A percentile compares a stretch with the other conserved stretches of the same genome.
These are phyloP conservation scores for Ascobolus immersus DNA, from an alignment of 495 filamentous ascomycete species.

Conservation along the genomic window DNA sequence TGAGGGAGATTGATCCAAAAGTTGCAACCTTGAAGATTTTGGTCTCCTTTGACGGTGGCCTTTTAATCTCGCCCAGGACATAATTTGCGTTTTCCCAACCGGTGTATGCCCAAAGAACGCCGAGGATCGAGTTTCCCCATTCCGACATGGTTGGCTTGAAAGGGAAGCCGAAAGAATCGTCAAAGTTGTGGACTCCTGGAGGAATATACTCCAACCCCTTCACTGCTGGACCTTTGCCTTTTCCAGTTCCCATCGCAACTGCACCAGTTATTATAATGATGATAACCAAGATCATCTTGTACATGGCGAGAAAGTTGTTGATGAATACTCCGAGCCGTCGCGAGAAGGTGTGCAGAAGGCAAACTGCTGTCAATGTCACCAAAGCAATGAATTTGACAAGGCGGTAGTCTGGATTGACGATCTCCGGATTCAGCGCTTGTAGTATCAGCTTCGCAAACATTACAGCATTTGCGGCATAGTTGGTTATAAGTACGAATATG, in stretches of 20 bases:
- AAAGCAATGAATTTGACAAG: constrained; percentile 13
- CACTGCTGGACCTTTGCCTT: constrained; percentile 5
- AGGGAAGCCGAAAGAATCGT: constrained; percentile 3
- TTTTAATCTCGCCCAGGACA: constrained; percentile 9
- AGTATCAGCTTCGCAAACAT: constrained; percentile 12
- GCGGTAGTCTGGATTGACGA: constrained; percentile 10
- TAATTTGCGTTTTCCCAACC: constrained; percentile 16
- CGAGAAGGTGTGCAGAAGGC: constrained; percentile 12
- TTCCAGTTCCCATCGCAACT: constrained; percentile 9
- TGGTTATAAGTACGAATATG: constrained; percentile 10
- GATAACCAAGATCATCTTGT: constrained; percentile 8
- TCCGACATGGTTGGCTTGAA: constrained; percentile 4
- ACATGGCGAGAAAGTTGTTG: constrained; percentile 11
- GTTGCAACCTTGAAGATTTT: constrained; percentile 8
- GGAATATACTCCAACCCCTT: not conserved
- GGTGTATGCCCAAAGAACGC: constrained; percentile 10
- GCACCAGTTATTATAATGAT: constrained; percentile 12
- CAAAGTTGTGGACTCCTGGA: constrained; percentile 9
- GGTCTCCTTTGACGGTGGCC: constrained; percentile 6
- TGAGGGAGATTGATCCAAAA: constrained; percentile 5
- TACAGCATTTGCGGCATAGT: constrained; percentile 12
- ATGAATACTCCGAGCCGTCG: constrained; percentile 10
- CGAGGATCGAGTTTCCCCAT: constrained; percentile 11
- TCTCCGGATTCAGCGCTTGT: constrained; percentile 7
- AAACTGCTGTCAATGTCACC: constrained; percentile 9